phyloP scores from a whole-genome alignment of 495 filamentous ascomycete genomes.

The Xylaria flabelliformis region DNA sequence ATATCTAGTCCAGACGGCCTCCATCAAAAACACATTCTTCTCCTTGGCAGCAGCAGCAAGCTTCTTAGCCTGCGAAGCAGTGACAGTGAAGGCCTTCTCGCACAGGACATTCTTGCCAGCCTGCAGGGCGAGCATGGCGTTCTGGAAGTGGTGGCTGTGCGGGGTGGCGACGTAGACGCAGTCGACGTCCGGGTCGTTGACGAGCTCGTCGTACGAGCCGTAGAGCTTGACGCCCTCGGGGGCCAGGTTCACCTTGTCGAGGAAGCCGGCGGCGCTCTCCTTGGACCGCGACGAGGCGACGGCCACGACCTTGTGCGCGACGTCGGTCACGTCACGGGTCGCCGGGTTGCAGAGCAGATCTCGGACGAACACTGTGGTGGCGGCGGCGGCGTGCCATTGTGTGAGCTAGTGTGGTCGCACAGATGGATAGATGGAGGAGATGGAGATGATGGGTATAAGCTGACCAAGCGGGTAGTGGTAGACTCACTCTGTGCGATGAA shows the following conservation, averaged over 20 bases:
- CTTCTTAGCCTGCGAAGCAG: conserved; percentile 77
- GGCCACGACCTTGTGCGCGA: conserved; percentile 79
- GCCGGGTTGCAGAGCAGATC: conserved; percentile 83
- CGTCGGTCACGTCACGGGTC: conserved; percentile 71
- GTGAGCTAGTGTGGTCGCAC: conserved; percentile 12
- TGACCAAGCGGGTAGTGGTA: background rate
- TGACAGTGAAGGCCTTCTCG: conserved; percentile 94
- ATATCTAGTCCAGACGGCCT: conserved; percentile 94
- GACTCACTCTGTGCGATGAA: conserved; percentile 74
- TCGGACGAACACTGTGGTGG: conserved; percentile 72
- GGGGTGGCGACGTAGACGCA: conserved; percentile 94
- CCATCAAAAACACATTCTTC: conserved; percentile 94
- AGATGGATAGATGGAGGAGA: background rate
- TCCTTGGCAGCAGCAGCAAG: conserved; percentile 74
- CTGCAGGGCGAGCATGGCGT: conserved; percentile 79
- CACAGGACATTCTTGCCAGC: conserved; percentile 90
- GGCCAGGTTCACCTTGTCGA: conserved; percentile 64
- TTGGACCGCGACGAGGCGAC: conserved; percentile 80
- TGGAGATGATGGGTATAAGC: background rate
- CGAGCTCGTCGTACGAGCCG: conserved; percentile 79
- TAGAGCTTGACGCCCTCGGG: conserved; percentile 75
- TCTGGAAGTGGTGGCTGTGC: conserved; percentile 95
- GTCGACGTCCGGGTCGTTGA: conserved; percentile 77
- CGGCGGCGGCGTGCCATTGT: background rate
- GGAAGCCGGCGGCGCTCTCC: conserved; percentile 72